Percentiles rank a stretch among this genome's conserved stretches.
phyloP scores from a whole-genome alignment of 257 asterid genomes.

The Solanum peruvianum region DNA sequence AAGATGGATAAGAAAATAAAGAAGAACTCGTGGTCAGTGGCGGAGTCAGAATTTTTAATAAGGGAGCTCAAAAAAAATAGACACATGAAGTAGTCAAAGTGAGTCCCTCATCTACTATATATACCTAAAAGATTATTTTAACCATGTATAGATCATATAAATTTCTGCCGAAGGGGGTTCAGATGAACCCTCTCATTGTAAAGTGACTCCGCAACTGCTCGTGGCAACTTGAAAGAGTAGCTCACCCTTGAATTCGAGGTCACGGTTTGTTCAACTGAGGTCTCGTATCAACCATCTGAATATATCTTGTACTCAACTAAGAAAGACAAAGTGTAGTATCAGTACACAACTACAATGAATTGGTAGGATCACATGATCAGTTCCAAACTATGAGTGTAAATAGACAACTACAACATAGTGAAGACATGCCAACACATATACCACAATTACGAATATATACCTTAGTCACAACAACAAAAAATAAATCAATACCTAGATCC shows the following conservation, averaged over 20 bases:
- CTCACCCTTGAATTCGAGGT: neutral
- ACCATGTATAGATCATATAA: no score
- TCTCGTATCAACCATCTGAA: neutral
- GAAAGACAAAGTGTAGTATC: neutral
- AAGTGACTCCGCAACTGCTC: no score
- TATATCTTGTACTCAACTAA: neutral
- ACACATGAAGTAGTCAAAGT: no score
- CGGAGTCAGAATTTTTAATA: no score
- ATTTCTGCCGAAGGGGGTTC: no score
- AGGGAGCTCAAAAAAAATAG: no score
- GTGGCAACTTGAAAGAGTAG: neutral
- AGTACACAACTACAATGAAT: neutral
- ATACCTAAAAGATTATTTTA: no score
- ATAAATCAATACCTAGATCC: neutral
- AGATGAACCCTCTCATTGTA: no score
- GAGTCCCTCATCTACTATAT: no score
- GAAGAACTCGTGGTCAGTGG: neutral
- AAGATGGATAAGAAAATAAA: neutral
- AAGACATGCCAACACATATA: neutral
- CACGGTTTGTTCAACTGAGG: neutral
- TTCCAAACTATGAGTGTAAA: neutral
- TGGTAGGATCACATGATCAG: neutral
- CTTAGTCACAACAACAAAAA: neutral
- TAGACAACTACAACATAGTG: neutral
- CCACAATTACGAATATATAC: neutral